Conservation (phyloP, 1,284 basidiomycete species). For the Microbotryum saponariae region DNA sequence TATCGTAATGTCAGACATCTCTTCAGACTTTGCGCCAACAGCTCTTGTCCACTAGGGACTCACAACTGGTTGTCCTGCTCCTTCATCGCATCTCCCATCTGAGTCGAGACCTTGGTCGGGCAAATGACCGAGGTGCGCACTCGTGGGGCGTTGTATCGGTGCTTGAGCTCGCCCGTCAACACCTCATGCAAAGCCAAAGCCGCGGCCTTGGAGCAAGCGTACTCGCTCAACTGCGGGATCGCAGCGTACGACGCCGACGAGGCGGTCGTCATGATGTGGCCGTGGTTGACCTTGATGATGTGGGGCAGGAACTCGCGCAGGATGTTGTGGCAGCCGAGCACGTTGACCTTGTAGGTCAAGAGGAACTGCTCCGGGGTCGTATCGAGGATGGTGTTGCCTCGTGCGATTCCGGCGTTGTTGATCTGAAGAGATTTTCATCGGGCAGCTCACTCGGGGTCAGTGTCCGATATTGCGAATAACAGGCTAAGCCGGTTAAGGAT, state of each 20-base stretch:
- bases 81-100: conserved; percentile 27
- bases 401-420: conserved; percentile 34
- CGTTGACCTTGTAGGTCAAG: conserved; percentile 31
- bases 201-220: conserved; percentile 27
- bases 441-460: not conserved
- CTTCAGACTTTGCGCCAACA: too few species aligned
- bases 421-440: conserved; percentile 7
- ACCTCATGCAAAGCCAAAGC: conserved; percentile 30
- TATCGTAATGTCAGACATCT: not conserved
- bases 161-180: conserved; percentile 22
- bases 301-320: conserved; percentile 30
- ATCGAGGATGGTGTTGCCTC: conserved; percentile 30
- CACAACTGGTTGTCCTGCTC: conserved; percentile 21
- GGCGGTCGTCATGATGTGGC: conserved; percentile 28
- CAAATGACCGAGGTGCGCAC: conserved; percentile 30
- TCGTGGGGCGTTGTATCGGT: conserved; percentile 28
- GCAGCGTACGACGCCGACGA: conserved; percentile 22
- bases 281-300: conserved; percentile 24
- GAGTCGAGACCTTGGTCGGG: conserved; percentile 30
- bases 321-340: conserved; percentile 26
- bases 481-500: not conserved
- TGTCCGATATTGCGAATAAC: not conserved
- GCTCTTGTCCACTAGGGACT: not conserved
- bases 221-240: conserved; percentile 23
- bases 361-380: conserved; percentile 22